phyloP scores from a whole-genome alignment of 2,329 filamentous ascomycete species.

The Ilyonectria mors-panacis region DNA sequence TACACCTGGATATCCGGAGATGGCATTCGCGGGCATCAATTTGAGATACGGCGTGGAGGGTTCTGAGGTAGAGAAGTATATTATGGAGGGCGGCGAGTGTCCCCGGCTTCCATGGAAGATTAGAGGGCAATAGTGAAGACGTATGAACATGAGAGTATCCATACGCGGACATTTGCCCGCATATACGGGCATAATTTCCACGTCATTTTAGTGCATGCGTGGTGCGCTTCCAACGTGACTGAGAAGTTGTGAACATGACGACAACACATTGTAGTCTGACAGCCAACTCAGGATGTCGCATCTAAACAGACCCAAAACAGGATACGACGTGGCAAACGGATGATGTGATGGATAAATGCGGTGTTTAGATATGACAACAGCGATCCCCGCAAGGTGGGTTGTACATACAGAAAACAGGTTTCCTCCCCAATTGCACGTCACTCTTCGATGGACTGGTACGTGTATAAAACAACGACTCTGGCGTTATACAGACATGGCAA shows the following conservation, averaged over 20 bases:
- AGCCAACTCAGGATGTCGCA: neutral
- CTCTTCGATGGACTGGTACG: neutral
- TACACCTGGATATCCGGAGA: neutral
- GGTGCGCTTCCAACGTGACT: neutral
- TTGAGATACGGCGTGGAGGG: constrained; percentile 20
- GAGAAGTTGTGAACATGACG: neutral
- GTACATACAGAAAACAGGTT: constrained; percentile 24
- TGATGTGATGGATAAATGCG: constrained; percentile 1
- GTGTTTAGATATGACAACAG: neutral
- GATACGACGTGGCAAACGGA: neutral
- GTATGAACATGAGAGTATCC: too few relatives aligned
- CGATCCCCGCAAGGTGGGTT: neutral
- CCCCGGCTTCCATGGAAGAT: constrained; percentile 32
- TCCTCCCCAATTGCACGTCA: constrained; percentile 10
- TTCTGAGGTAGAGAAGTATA: constrained; percentile 32
- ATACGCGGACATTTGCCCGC: too few relatives aligned
- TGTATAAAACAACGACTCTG: neutral
- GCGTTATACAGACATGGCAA: neutral
- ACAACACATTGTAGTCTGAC: neutral
- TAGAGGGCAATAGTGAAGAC: neutral
- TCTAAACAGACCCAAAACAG: neutral
- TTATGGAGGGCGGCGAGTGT: constrained; percentile 39
- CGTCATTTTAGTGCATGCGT: neutral
- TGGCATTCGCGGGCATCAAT: neutral
- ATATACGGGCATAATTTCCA: too few relatives aligned